Evolutionary conservation across 176 grass and related monocot genomes (phyloP).

Genomic region (Hyparrhenia diplandra): DNA sequence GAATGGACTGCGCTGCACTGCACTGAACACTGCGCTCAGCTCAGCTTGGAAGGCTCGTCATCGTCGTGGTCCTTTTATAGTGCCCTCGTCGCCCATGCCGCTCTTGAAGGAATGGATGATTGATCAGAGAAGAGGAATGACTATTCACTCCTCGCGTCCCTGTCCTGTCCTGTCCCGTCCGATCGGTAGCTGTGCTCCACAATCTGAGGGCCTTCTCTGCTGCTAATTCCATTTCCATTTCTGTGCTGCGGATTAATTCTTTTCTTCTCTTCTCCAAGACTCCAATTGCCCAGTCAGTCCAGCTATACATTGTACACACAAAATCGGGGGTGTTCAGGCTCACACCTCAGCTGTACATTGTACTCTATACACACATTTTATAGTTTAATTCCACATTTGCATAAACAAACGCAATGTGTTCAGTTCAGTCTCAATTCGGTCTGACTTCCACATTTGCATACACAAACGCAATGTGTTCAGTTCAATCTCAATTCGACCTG

Average conservation of each 20-base stretch:
- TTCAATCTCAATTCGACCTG: neutral
- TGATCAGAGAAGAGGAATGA: neutral
- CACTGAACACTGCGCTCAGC: neutral
- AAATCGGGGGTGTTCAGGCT: no score
- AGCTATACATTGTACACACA: no score
- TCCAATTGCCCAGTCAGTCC: neutral
- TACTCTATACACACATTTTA: no score
- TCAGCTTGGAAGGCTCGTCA: neutral
- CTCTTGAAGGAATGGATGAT: no score
- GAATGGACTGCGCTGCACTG: neutral
- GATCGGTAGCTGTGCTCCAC: neutral
- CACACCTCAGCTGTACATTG: no score
- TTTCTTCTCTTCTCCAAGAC: neutral
- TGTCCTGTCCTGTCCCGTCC: neutral
- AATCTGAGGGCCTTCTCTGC: neutral
- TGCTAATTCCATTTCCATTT: neutral
- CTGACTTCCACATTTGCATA: no score
- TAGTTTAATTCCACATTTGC: neutral
- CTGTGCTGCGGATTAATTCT: neutral
- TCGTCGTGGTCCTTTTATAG: conserved; percentile 16
- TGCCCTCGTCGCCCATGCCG: neutral
- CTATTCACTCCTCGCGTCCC: no score
- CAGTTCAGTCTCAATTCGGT: no score
- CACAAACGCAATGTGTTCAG: no score
- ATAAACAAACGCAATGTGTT: no score